Evolutionary conservation across 2,329 filamentous ascomycete genomes (phyloP), one percentile per base, ranked within the genome.

Genomic region (Colletotrichum sp.): DNA sequence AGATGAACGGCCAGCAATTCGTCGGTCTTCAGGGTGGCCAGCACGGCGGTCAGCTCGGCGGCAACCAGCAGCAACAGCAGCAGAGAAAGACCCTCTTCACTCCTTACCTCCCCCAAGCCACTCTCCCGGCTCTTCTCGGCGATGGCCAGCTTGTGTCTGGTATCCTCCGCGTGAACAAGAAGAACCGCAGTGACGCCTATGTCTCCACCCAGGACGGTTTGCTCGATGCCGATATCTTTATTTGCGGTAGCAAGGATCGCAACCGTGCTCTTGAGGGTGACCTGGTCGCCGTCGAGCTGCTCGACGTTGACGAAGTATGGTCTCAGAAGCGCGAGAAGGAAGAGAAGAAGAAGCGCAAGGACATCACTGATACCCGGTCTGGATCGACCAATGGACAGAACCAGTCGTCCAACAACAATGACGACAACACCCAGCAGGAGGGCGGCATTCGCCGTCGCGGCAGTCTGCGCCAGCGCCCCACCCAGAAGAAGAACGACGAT

Each of bases 331-430:
- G 96, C 72, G 97, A 99, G 85, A 99, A 99, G 85, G 97, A 99
- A 86, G 97, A 99, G 85, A 99, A 99, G 91, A 99, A 99, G 92
- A 99, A 98, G 89, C 95, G 97, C 84, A 99, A 99, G 89, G 97
- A 99, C 82, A 98, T 98, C 75, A 97, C 96, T 38, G 97, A 98
- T 83, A 96, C 95, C 74, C 93, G 96, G 78, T 92, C 92, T 68
- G 93, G 93, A 78, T 94, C 94, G 77, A 94, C 91, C 78, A 95
- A 92, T 81, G 94, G 94, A 78, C 92, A 92, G 77, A 92, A 91
- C 80, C 90, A 94, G 82, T 90, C 90, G 78, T 88, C 88, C 71
- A 86, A 87, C 56, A 92, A 90, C 79, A 90, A 90, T 75, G 93
- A 94, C 69, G 91, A 93, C 56, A 90, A 90, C 79, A 90, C 90